Percentiles rank a stretch among this genome's conserved stretches.
phyloP scores from a whole-genome alignment of 163 green algal species.

The Chloromonas sp. region DNA sequence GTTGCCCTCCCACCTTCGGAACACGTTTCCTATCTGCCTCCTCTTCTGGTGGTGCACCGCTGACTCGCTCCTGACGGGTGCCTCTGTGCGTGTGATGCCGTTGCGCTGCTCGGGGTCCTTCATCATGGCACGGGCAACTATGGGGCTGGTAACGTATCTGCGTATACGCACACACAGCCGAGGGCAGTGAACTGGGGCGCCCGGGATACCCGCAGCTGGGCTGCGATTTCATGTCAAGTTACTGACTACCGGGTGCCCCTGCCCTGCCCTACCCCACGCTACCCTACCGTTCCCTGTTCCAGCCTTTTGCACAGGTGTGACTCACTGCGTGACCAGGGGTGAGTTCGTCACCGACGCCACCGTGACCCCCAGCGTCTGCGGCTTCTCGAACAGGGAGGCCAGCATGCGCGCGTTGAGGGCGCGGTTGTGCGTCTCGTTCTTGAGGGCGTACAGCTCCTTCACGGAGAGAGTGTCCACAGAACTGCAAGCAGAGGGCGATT shows the following conservation, averaged over 20 bases:
- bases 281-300: too few species aligned
- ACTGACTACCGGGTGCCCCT: not conserved
- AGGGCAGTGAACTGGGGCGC: too few species aligned
- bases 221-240: too few species aligned
- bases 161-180: not conserved
- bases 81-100: not conserved
- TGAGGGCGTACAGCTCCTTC: conserved; percentile 47
- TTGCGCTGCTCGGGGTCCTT: conserved; percentile 36
- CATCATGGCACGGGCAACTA: conserved; percentile 31
- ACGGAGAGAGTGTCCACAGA: conserved; percentile 45
- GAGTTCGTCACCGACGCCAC: conserved; percentile 41
- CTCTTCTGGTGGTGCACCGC: not conserved
- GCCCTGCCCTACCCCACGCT: too few species aligned
- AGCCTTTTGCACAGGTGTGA: not conserved
- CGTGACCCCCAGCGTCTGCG: conserved; percentile 25
- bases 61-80: not conserved
- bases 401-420: conserved; percentile 50
- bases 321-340: conserved; percentile 29
- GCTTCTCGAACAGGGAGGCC: conserved; percentile 40
- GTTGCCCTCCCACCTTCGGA: not conserved
- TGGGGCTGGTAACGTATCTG: conserved; percentile 35
- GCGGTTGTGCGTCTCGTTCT: conserved; percentile 49
- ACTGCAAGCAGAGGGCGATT: conserved; percentile 6
- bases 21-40: not conserved
- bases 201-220: too few species aligned